phyloP scores from a whole-genome alignment of 164 flowering plant species.

The Protea cynaroides region DNA sequence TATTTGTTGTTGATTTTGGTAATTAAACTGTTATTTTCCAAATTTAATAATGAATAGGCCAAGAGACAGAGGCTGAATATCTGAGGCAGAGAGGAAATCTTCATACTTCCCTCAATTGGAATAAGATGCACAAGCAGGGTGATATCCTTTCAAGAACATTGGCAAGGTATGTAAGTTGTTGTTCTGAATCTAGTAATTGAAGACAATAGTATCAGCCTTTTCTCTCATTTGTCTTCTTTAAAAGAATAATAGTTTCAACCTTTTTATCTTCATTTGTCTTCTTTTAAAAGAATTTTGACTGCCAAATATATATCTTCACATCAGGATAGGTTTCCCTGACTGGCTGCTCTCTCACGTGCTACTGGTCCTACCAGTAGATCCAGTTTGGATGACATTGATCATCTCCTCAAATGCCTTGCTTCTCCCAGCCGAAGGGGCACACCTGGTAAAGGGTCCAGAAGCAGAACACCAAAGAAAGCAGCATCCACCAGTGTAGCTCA shows the following conservation, averaged over 20 bases:
- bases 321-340: too few species aligned
- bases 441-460: slow-evolving; percentile 27
- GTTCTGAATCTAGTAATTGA: too few species aligned
- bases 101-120: slow-evolving; percentile 27
- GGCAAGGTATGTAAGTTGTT: slow-evolving; percentile 50
- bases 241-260: too few species aligned
- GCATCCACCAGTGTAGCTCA: slow-evolving; percentile 20
- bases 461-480: slow-evolving; percentile 33
- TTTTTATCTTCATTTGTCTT: too few species aligned
- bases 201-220: too few species aligned
- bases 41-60: slow-evolving; percentile 42
- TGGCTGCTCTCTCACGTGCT: slow-evolving; percentile 23
- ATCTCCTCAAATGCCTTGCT: slow-evolving; percentile 79
- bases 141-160: slow-evolving; percentile 70
- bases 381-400: slow-evolving; percentile 57
- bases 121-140: slow-evolving; percentile 51
- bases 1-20: not conserved
- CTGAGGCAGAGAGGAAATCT: slow-evolving; percentile 63
- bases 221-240: too few species aligned
- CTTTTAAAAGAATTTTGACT: too few species aligned
- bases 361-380: slow-evolving; percentile 19
- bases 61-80: slow-evolving; percentile 71
- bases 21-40: not conserved
- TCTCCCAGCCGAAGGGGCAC: slow-evolving; percentile 52
- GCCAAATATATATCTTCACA: too few species aligned